A percentile compares a stretch with the other conserved stretches of the same genome.
Conservation (phyloP, 2,329 filamentous ascomycete species). For the Trichoderma koningii region DNA sequence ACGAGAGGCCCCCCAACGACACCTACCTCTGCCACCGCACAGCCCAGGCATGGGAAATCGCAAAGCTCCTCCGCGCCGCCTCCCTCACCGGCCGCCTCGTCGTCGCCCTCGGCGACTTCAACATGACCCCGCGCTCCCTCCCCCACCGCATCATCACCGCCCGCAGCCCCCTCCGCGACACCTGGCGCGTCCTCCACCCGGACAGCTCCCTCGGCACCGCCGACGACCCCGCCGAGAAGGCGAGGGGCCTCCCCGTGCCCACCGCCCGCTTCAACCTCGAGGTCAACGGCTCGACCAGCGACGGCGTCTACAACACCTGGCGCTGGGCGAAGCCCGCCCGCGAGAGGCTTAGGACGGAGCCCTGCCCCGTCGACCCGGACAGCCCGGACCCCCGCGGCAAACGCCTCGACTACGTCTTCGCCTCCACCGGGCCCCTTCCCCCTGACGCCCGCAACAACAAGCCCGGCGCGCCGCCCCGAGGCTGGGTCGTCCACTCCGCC, state of each 20-base stretch:
- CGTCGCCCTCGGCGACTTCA: constrained; percentile 89
- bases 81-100: constrained; percentile 80
- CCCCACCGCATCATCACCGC: constrained; percentile 80
- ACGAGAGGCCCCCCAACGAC: constrained; percentile 76
- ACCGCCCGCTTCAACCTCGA: constrained; percentile 75
- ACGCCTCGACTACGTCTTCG: constrained; percentile 92
- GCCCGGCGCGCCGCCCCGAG: constrained; percentile 33
- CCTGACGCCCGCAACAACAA: not conserved
- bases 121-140: constrained; percentile 87
- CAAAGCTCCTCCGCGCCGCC: constrained; percentile 83
- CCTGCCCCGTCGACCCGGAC: constrained; percentile 61
- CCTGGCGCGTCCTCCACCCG: constrained; percentile 82
- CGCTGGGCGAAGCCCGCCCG: constrained; percentile 75
- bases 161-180: constrained; percentile 75
- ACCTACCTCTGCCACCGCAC: constrained; percentile 89
- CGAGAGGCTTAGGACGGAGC: constrained; percentile 63
- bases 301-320: constrained; percentile 89
- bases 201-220: constrained; percentile 78
- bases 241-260: constrained; percentile 67
- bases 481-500: constrained; percentile 71
- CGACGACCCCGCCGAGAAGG: constrained; percentile 65
- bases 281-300: constrained; percentile 85
- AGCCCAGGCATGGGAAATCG: constrained; percentile 91
- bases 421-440: constrained; percentile 54
- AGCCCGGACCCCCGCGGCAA: constrained; percentile 75